Conservation (phyloP, 257 asterid species). For the Solanum boliviense region DNA sequence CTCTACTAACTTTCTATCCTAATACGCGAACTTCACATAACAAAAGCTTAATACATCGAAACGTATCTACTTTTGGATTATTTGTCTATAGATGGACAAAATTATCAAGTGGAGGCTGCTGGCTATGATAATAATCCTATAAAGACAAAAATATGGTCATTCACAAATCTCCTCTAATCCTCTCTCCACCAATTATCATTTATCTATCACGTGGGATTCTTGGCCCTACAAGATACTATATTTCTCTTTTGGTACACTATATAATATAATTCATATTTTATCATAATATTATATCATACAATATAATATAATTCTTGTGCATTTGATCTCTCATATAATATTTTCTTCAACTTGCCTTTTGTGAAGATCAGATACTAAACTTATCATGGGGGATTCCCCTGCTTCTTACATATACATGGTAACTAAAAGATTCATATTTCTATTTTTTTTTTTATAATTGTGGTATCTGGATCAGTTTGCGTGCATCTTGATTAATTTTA, state of each 20-base stretch:
- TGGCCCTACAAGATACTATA: constrained; percentile 20
- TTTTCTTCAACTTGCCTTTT: not conserved
- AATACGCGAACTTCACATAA: no score
- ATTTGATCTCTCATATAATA: not conserved
- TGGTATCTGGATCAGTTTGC: rapidly evolving
- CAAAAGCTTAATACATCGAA: not conserved
- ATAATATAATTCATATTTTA: not conserved
- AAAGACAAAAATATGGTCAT: constrained; percentile 15
- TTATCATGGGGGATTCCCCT: constrained; percentile 53
- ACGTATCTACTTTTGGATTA: not conserved
- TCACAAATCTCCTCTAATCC: constrained; percentile 54
- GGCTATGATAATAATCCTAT: constrained; percentile 3
- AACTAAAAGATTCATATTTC: not conserved
- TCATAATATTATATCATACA: not conserved
- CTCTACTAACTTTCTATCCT: no score
- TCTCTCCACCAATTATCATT: constrained; percentile 55
- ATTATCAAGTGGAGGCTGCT: constrained; percentile 31
- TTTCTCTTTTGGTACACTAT: not conserved
- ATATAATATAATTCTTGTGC: not conserved
- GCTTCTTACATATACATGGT: constrained; percentile 75
- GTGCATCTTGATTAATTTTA: not conserved
- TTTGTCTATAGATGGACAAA: constrained; percentile 8
- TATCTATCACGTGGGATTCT: constrained; percentile 63
- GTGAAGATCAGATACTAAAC: not conserved
- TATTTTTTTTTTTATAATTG: not conserved